A percentile compares a stretch with the other conserved stretches of the same genome.
phyloP scores from a whole-genome alignment of 140 eudicot species.

The Flaveria floridana region DNA sequence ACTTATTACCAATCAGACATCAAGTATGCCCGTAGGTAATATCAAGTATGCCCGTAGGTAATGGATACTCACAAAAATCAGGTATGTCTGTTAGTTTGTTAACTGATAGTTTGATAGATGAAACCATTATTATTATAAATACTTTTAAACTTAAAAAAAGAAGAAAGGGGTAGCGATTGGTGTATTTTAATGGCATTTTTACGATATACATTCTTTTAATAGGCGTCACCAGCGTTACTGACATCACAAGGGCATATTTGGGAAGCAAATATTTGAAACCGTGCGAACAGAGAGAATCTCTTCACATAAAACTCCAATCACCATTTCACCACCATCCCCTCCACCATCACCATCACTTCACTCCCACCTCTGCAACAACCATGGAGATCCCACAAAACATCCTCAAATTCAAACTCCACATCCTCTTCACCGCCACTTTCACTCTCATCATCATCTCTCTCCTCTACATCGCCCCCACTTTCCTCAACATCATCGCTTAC shows the following conservation, averaged over 20 bases:
- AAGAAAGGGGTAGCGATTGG: no score
- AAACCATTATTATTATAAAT: no score
- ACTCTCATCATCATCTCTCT: constrained; percentile 23
- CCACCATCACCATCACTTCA: constrained; percentile 3
- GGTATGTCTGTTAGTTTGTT: no score
- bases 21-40: no score
- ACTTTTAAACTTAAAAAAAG: no score
- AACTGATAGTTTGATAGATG: no score
- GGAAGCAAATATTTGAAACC: constrained; percentile 12
- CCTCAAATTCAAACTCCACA: constrained; percentile 50
- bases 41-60: no score
- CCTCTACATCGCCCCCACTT: constrained; percentile 53
- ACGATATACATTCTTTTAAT: no score
- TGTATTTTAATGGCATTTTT: no score
- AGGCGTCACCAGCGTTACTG: background rate
- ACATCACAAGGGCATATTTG: background rate
- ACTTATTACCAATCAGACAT: no score
- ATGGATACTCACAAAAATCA: no score
- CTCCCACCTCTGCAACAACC: constrained; percentile 23
- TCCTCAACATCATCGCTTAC: constrained; percentile 57
- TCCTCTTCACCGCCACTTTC: constrained; percentile 26
- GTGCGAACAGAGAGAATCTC: constrained; percentile 43
- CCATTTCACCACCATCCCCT: background rate
- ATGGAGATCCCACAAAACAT: constrained; percentile 63
- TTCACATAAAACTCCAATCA: constrained; percentile 35